Base-by-base conservation (phyloP, 768 basidiomycete species). In the Phlegmacium glaucopus region DNA sequence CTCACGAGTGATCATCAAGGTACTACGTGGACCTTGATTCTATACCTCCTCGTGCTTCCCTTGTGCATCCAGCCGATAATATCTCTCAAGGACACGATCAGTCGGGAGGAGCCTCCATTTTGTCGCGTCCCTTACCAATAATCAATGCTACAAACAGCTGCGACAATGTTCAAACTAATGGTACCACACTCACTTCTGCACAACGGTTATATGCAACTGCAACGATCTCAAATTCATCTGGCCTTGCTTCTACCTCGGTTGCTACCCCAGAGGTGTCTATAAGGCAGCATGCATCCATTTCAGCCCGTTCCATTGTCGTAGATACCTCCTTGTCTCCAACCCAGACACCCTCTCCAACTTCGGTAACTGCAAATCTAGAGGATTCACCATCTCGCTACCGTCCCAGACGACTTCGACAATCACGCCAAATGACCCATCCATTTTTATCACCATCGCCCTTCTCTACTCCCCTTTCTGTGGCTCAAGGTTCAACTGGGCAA, bases 11-110 rank as follows among this genome's bases (percentile, higher is more conserved):
- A n/a, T n/a, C 43, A 30, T 36, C 12, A 28, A 65, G 63, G 63
- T 65, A 62, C 46, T 65, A 65, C 41, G 54, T 65, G n/a, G 50
- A 61, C 35, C 51, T 65, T n/a, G 49, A 52, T 48, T 45, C 51
- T 29, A 41, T 49, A 27, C 50, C 59, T 13, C 63, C 63, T 11
- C 53, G 55, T 29, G 58, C 59, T 2, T 51, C 55, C 3, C 57
- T 58, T 44, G 51, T 57, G 2, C 61, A 63, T 49, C 63, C 63
- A 17, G 47, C 39, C 44, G 60, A 63, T 39, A 50, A 44, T 4
- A 10, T 34, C 35, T 17, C 18, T 43, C 37, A 9, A 45, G 18
- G 22, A n/a, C 35, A 22, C 45, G 13, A 44, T 9, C 56, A 22
- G 35, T 49, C 22, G 57, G 52, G 32, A 34, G 6, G 47, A 50